These are phyloP conservation scores for Garcia nutans DNA, from an alignment of 345 rosid species.

Conservation along the genomic window DNA sequence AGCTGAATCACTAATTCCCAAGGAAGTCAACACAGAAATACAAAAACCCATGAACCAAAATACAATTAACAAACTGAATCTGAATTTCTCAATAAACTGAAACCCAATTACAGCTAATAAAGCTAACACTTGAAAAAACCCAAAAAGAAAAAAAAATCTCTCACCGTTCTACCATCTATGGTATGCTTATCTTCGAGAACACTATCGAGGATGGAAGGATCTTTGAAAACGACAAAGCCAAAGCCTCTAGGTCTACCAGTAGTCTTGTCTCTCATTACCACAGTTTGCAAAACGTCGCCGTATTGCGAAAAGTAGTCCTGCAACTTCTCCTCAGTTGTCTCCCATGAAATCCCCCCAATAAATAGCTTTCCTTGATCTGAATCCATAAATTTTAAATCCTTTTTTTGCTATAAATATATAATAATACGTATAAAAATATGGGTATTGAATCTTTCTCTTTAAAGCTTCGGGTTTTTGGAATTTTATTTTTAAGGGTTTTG, in stretches of 20 bases:
- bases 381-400: conserved; percentile 42
- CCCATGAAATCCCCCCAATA: conserved; percentile 96
- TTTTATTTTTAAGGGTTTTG: background rate
- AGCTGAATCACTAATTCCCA: background rate
- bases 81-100: too few species aligned
- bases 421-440: background rate
- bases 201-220: conserved; percentile 59
- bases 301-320: conserved; percentile 62
- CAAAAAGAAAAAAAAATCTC: conserved; percentile 10
- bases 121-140: background rate
- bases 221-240: conserved; percentile 80
- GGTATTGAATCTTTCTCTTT: background rate
- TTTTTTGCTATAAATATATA: too few species aligned
- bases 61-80: background rate
- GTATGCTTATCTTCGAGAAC: conserved; percentile 74
- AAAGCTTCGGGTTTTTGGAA: background rate
- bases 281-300: conserved; percentile 69
- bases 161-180: conserved; percentile 78
- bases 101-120: background rate
- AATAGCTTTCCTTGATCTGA: conserved; percentile 91
- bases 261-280: conserved; percentile 67
- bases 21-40: background rate
- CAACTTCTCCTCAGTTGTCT: conserved; percentile 69
- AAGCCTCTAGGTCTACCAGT: conserved; percentile 82
- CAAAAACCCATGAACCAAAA: background rate